Conservation (phyloP, 2,329 filamentous ascomycete species). For the Neopestalotiopsis sp. region DNA sequence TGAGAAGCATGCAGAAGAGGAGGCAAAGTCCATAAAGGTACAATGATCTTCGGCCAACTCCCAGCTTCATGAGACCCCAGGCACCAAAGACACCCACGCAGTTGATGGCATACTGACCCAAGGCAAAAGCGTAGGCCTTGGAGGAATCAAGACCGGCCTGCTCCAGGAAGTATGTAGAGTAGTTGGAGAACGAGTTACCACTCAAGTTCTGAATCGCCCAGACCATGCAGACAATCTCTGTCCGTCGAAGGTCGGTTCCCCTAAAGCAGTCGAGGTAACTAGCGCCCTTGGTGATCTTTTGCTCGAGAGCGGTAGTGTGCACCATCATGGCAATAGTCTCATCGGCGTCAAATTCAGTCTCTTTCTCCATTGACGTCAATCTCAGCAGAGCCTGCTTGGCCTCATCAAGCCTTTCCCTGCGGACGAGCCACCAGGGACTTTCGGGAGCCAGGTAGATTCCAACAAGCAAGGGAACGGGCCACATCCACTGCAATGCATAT, state of each 20-base stretch:
- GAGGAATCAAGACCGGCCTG: slow-evolving; percentile 61
- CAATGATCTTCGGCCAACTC: slow-evolving; percentile 74
- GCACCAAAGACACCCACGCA: slow-evolving; percentile 83
- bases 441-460: slow-evolving; percentile 74
- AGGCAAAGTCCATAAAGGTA: slow-evolving; percentile 78
- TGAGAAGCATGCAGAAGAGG: slow-evolving; percentile 77
- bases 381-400: slow-evolving; percentile 71
- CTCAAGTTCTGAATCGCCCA: slow-evolving; percentile 70
- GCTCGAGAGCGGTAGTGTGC: slow-evolving; percentile 82
- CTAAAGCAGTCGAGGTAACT: slow-evolving; percentile 85
- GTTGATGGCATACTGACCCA: slow-evolving; percentile 73
- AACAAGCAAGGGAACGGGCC: slow-evolving; percentile 70
- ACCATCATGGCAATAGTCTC: slow-evolving; percentile 93
- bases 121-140: slow-evolving; percentile 63
- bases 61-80: slow-evolving; percentile 79
- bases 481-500: slow-evolving; percentile 80
- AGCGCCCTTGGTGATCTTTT: slow-evolving; percentile 74
- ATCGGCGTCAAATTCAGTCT: slow-evolving; percentile 78
- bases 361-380: slow-evolving; percentile 63
- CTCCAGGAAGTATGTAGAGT: slow-evolving; percentile 66
- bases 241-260: slow-evolving; percentile 78
- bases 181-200: slow-evolving; percentile 69
- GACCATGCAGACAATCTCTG: slow-evolving; percentile 72
- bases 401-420: slow-evolving; percentile 66
- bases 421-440: slow-evolving; percentile 79